These are phyloP conservation scores for Penicillium lividum DNA, from an alignment of 495 filamentous ascomycete species.

Conservation along the genomic window DNA sequence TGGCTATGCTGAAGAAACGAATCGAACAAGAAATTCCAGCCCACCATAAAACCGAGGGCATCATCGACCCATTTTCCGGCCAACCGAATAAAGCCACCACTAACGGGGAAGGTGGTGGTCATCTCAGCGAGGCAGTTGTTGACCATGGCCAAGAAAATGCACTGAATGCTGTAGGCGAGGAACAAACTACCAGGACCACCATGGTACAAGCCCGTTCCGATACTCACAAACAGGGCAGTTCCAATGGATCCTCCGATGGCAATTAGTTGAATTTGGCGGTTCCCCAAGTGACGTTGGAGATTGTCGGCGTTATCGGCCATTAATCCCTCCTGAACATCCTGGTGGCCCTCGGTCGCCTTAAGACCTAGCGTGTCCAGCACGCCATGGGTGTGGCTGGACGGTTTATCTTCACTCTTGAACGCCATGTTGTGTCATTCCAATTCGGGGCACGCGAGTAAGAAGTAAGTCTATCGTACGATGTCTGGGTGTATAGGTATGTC, in stretches of 20 bases:
- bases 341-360: slow-evolving; percentile 16
- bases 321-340: slow-evolving; percentile 29
- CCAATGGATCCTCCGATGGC: slow-evolving; percentile 61
- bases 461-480: background rate
- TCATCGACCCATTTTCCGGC: slow-evolving; percentile 52
- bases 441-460: background rate
- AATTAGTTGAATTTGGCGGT: slow-evolving; percentile 57
- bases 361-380: slow-evolving; percentile 18
- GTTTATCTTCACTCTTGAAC: slow-evolving; percentile 18
- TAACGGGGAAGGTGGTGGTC: slow-evolving; percentile 56
- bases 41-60: slow-evolving; percentile 55
- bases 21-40: slow-evolving; percentile 59
- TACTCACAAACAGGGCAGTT: slow-evolving; percentile 57
- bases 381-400: background rate
- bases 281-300: slow-evolving; percentile 35
- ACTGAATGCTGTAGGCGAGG: slow-evolving; percentile 37
- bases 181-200: slow-evolving; percentile 60
- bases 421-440: slow-evolving; percentile 14
- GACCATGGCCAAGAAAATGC: slow-evolving; percentile 36
- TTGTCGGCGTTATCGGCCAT: slow-evolving; percentile 31
- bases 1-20: background rate
- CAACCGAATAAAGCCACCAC: slow-evolving; percentile 53
- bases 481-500: background rate
- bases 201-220: slow-evolving; percentile 30
- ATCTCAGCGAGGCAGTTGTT: slow-evolving; percentile 49